These are phyloP conservation scores for Camillea tinctor DNA, from an alignment of 2,329 filamentous ascomycete genomes.

Conservation along the genomic window DNA sequence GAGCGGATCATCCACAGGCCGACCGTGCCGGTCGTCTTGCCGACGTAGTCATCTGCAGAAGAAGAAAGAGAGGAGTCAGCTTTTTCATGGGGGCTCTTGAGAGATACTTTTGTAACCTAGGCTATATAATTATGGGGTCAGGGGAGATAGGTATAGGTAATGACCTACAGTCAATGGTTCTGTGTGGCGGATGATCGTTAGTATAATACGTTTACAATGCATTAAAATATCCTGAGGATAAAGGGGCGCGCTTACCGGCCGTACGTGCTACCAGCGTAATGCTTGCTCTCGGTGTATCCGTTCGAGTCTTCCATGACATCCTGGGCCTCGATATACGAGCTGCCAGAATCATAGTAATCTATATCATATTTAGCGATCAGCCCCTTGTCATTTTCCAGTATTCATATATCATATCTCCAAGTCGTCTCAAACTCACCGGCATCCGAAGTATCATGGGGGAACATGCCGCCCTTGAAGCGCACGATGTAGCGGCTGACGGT, in stretches of 20 bases:
- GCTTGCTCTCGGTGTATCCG: constrained; percentile 39
- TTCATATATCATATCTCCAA: too few species aligned
- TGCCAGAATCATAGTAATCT: constrained; percentile 35
- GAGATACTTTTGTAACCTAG: too few species aligned
- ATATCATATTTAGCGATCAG: background rate
- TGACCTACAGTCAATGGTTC: too few species aligned
- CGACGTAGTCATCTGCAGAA: constrained; percentile 37
- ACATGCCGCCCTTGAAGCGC: constrained; percentile 31
- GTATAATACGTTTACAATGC: too few species aligned
- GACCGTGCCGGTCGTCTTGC: constrained; percentile 35
- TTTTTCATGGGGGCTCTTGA: too few species aligned
- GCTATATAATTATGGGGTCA: too few species aligned
- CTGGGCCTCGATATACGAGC: constrained; percentile 34
- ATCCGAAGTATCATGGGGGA: constrained; percentile 28
- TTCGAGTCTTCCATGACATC: constrained; percentile 29
- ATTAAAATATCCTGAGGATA: too few species aligned
- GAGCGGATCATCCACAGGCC: constrained; percentile 39
- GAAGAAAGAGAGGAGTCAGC: constrained; percentile 24
- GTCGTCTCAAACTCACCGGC: constrained; percentile 8
- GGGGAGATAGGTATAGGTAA: too few species aligned
- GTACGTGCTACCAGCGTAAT: constrained; percentile 39
- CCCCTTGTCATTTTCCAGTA: background rate
- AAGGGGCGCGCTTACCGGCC: constrained; percentile 29
- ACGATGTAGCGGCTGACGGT: constrained; percentile 40
- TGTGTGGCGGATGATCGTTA: too few species aligned